A percentile compares a stretch with the other conserved stretches of the same genome.
Conservation (phyloP, 1,139 yeast species). For the Taphrina communis region DNA sequence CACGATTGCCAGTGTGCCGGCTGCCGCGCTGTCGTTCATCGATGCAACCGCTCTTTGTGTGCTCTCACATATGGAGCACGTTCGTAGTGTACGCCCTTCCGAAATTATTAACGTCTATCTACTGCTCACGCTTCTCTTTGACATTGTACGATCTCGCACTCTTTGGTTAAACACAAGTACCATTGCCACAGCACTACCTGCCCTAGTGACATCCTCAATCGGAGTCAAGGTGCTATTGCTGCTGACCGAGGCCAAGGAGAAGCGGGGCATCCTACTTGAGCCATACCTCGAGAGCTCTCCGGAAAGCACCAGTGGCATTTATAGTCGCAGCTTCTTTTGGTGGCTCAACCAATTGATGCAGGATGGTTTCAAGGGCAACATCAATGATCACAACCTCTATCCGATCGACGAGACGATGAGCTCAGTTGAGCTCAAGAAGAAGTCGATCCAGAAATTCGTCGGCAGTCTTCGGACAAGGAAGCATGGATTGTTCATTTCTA, state of each 20-base stretch:
- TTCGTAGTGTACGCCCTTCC: conserved; percentile 7
- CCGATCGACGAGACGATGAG: conserved; percentile 9
- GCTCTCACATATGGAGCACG: conserved; percentile 11
- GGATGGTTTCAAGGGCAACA: conserved; percentile 1
- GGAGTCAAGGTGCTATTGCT: conserved; percentile 6
- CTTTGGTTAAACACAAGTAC: not conserved
- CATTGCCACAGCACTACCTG: not conserved
- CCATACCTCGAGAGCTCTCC: not conserved
- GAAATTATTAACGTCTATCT: conserved; percentile 2
- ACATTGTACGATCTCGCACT: conserved; percentile 3
- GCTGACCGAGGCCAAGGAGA: conserved; percentile 6
- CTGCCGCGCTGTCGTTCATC: conserved; percentile 1
- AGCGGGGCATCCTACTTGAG: conserved; percentile 2
- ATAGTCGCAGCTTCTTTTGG: conserved; percentile 15
- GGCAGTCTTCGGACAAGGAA: too few species aligned
- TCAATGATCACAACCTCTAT: not conserved
- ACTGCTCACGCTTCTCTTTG: conserved; percentile 1
- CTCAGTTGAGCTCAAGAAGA: not conserved
- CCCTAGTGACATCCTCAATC: not conserved
- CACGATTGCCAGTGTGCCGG: not conserved
- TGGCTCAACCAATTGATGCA: conserved; percentile 14
- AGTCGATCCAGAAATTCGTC: not conserved
- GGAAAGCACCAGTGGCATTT: conserved; percentile 3
- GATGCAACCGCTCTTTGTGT: conserved; percentile 1
- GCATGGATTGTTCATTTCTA: not conserved